Evolutionary conservation across 1,284 basidiomycete species (phyloP), one percentile per base, ranked within the genome.

Genomic region (Garcileccinum viscosum): DNA sequence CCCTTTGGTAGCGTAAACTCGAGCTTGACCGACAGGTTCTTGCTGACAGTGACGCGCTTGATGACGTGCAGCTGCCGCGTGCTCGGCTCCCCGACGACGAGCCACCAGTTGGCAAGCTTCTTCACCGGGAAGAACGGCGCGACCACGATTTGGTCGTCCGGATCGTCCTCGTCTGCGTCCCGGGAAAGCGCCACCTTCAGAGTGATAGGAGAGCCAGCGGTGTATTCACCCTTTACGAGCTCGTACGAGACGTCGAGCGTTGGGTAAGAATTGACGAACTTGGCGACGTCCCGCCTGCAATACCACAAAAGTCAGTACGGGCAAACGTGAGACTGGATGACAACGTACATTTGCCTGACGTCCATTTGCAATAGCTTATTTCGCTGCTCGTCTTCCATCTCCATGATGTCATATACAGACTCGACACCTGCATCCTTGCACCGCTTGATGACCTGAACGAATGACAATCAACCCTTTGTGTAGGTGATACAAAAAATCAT

Each of bases 31-130:
- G 85, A 83, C 17, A 98, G 86, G 71, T 85, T 91, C 75, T 90
- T 91, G 75, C 88, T 91, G 72, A 99, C 90, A 0, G 97, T 53
- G 0, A 53, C 47, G 2, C 24, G 47, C 47, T 53, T 53, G 87
- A 99, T 98, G 64, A 95, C 94, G 38, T 97, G 90, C 56, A 99
- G 84, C 74, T 94, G 92, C 70, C 87, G 88, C 73, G 84, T 91
- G 77, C 80, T 86, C 68, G 83, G 89, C 73, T 98, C 95, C 37
- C 96, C 96, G 7, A 99, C 88, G 47, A 99, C 96, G 37, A 99
- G 85, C 97, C 97, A 99, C 96, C 97, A 99, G 77, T 96, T 96
- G 67, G 94, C 33, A 81, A 97, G 89, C 86, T 99, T 99, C 80
- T 92, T 92, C 67, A 84, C 84, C 0, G 97, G 97, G 84, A 95